Evolutionary conservation across 2,329 filamentous ascomycete species (phyloP).

Genomic region (Epichloe sp.): DNA sequence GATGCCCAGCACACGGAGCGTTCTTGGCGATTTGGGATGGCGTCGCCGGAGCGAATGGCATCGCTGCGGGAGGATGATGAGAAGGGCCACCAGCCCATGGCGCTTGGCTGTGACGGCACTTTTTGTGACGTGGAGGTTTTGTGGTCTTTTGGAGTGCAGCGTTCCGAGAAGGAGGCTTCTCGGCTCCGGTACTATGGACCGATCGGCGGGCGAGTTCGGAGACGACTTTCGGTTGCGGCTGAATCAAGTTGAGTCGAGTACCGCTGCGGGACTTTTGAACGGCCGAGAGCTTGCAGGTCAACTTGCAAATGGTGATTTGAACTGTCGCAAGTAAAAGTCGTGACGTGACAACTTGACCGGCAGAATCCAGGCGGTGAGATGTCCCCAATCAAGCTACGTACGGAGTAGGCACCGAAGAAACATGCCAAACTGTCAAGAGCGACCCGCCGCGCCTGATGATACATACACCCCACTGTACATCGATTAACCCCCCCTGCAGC

Average conservation of each 20-base stretch:
- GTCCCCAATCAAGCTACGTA: background rate
- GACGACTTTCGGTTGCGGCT: too few species aligned
- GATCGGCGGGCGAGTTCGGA: too few species aligned
- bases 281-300: too few species aligned
- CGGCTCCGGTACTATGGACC: too few species aligned
- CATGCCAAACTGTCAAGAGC: background rate
- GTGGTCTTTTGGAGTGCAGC: background rate
- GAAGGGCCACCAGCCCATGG: conserved; percentile 35
- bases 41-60: conserved; percentile 34
- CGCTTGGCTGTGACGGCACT: background rate
- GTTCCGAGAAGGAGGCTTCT: too few species aligned
- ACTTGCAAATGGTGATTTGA: too few species aligned
- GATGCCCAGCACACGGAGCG: conserved; percentile 80
- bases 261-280: background rate
- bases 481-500: too few species aligned
- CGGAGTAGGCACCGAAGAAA: background rate
- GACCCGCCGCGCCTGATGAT: background rate
- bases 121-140: background rate
- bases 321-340: background rate
- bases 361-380: conserved; percentile 1
- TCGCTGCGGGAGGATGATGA: conserved; percentile 32
- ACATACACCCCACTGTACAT: too few species aligned
- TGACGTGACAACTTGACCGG: background rate
- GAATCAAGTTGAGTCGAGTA: background rate
- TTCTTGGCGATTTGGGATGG: conserved; percentile 75